Evolutionary conservation across 2,329 filamentous ascomycete genomes (phyloP), one percentile per base, ranked within the genome.

Genomic region (Hortaea werneckii): DNA sequence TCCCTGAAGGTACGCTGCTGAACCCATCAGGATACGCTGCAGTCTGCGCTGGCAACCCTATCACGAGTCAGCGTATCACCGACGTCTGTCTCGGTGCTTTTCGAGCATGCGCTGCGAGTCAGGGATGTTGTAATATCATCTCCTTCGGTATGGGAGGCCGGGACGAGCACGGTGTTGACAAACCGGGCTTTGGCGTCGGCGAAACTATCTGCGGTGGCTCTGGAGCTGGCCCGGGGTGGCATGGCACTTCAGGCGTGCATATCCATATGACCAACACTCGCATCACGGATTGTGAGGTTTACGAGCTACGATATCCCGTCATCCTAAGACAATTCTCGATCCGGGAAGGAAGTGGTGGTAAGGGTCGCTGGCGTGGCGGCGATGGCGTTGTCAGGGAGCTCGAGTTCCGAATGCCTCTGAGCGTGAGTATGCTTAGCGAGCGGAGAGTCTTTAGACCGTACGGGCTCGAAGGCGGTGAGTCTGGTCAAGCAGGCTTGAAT

Each of bases 241-340:
- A 62, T 42, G 64, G 64, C 10, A 55, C 56, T 0, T 54, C 49
- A 29, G 64, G 53, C 8, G 60, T 65, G 7, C 64, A 67, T 40
- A 54, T 57, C 5, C 59, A 66, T 43, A 62, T 63, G 59, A 67
- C 65, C 1, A 66, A 67, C 39, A 66, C 64, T 2, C 55, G 59
- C 27, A 66, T 64, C 43, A 64, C 65, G 1, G 63, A 67, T 29
- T 52, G 54, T 1, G 64, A 67, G 48, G 49, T 65, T 5, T 48
- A 63, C 6, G 65, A 67, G 52, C 56, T 59, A 44, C 52, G 64
- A 37, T 65, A 64, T 42, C 63, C 63, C 6, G 56, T 65, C 12
- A 47, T 66, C 20, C 46, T 66, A 9, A 55, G 59, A 9, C 54
- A 59, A 42, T 65, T 64, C 39, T 51, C 49, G n/a, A 56, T 65